Conservation (phyloP, 257 asterid genomes). For the Cordia subcordata region DNA sequence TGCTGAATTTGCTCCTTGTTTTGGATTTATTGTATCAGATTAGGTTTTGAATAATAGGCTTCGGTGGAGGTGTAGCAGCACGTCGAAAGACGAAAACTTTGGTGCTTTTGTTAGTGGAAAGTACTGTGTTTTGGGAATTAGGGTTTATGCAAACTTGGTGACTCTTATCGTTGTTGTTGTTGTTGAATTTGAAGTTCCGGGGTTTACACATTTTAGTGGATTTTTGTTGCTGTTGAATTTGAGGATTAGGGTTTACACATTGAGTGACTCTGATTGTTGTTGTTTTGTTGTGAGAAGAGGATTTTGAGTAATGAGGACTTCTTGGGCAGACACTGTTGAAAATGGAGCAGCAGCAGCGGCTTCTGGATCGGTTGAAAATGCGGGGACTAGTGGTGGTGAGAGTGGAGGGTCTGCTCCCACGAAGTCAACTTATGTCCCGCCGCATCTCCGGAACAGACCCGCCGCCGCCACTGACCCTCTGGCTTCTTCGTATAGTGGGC, state of each 20-base stretch:
- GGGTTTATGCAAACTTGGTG: too few species aligned
- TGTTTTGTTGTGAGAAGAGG: neutral
- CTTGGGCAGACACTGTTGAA: conserved; percentile 20
- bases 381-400: conserved; percentile 2
- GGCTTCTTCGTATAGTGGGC: conserved; percentile 3
- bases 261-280: too few species aligned
- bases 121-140: neutral
- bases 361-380: neutral
- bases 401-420: neutral
- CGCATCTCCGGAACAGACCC: conserved; percentile 14
- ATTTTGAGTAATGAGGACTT: conserved; percentile 5
- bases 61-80: neutral
- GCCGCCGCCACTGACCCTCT: neutral
- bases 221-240: neutral
- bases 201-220: neutral
- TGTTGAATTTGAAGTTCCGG: neutral
- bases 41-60: neutral
- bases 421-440: conserved; percentile 10
- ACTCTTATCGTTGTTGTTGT: too few species aligned
- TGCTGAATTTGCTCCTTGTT: neutral
- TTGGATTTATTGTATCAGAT: neutral
- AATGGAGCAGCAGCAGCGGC: neutral
- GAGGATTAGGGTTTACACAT: neutral
- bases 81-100: neutral
- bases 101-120: neutral